These are phyloP conservation scores for Alternaria viburni DNA, from an alignment of 2,329 filamentous ascomycete genomes.

Conservation along the genomic window DNA sequence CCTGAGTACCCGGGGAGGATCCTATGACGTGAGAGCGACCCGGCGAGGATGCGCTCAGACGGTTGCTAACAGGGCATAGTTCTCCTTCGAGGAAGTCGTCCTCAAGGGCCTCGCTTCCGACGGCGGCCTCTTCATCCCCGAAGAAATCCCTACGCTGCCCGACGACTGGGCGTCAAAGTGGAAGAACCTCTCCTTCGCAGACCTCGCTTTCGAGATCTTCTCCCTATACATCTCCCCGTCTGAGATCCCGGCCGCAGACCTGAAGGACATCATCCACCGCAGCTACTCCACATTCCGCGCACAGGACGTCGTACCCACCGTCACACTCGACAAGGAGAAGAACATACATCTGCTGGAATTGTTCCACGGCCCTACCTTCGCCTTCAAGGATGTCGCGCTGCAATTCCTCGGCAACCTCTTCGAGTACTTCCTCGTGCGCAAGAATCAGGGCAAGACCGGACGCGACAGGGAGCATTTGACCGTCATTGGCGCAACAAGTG, in stretches of 20 bases:
- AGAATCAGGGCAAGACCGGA: constrained; percentile 72
- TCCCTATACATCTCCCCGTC: constrained; percentile 82
- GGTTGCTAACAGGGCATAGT: constrained; percentile 55
- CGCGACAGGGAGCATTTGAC: constrained; percentile 62
- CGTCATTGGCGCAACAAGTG: constrained; percentile 51
- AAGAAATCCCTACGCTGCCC: constrained; percentile 73
- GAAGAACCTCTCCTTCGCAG: constrained; percentile 78
- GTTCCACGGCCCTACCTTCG: constrained; percentile 94
- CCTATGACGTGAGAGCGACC: constrained; percentile 61
- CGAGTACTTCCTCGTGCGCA: constrained; percentile 80
- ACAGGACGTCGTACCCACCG: constrained; percentile 77
- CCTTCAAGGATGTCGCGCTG: constrained; percentile 90
- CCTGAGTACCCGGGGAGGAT: constrained; percentile 67
- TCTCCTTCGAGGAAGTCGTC: constrained; percentile 90
- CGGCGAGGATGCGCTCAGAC: constrained; percentile 1
- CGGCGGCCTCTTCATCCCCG: constrained; percentile 87
- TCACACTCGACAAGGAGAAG: constrained; percentile 72
- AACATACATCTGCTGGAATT: constrained; percentile 89
- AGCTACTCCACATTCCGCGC: constrained; percentile 91
- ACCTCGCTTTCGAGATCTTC: constrained; percentile 84
- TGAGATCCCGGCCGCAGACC: constrained; percentile 81
- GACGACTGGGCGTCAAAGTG: constrained; percentile 71
- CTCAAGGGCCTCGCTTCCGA: constrained; percentile 87
- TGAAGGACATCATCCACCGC: constrained; percentile 80
- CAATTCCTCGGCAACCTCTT: constrained; percentile 97